phyloP scores from a whole-genome alignment of 495 filamentous ascomycete genomes.

The Podospora fimiseda region DNA sequence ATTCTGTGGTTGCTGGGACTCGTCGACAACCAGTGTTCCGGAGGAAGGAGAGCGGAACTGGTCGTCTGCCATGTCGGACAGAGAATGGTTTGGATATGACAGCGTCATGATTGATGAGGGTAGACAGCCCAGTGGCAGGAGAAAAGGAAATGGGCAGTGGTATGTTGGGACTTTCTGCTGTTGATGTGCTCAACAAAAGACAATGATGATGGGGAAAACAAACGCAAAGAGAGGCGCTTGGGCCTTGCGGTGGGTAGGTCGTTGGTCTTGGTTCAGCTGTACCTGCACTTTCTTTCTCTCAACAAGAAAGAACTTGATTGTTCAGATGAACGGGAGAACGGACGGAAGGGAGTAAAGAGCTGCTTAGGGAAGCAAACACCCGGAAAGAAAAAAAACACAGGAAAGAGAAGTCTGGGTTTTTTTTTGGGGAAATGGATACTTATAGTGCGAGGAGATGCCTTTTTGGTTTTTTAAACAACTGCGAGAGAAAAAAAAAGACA shows the following conservation, averaged over 20 bases:
- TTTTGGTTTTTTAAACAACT: too few relatives aligned
- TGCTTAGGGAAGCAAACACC: too few relatives aligned
- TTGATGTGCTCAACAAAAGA: neutral
- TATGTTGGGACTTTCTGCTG: neutral
- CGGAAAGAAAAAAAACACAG: too few relatives aligned
- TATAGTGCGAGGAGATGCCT: too few relatives aligned
- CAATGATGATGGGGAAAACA: neutral
- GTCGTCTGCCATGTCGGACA: conserved; percentile 17
- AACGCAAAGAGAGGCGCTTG: neutral
- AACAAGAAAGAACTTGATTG: neutral
- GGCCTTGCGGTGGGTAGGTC: neutral
- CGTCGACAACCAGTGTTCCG: neutral
- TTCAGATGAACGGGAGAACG: neutral
- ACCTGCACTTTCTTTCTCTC: neutral
- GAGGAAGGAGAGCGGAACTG: neutral
- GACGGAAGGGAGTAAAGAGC: neutral
- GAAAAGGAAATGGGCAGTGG: neutral
- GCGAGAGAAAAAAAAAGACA: neutral
- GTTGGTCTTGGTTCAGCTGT: neutral
- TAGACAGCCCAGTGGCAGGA: neutral
- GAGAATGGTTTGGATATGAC: conserved; percentile 25
- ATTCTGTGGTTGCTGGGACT: neutral
- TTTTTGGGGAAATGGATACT: too few relatives aligned
- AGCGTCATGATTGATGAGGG: conserved; percentile 11
- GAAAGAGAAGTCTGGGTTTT: neutral